Conservation (phyloP, 768 basidiomycete genomes). For the Auricularia sp. region DNA sequence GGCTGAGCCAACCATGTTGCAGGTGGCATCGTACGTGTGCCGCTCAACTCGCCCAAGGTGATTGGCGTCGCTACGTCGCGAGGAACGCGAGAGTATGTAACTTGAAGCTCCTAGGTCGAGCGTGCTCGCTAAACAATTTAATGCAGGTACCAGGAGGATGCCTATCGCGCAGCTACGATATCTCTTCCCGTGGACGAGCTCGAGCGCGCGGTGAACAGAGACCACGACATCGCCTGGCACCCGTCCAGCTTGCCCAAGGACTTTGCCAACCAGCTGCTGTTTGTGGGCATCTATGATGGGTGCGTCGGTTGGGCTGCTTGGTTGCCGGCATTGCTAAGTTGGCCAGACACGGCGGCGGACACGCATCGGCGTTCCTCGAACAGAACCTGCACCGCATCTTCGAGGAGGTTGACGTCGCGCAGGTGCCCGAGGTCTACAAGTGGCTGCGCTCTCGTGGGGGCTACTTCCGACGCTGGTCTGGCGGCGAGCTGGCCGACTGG, state of each 20-base stretch:
- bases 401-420: conserved; percentile 61
- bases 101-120: conserved; percentile 7
- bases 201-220: conserved; percentile 48
- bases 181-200: conserved; percentile 72
- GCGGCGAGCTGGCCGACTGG: conserved; percentile 72
- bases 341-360: conserved; percentile 81
- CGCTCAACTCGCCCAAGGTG: conserved; percentile 65
- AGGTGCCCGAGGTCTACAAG: conserved; percentile 63
- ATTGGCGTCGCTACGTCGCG: conserved; percentile 69
- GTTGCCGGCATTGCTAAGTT: neutral
- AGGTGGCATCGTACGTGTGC: conserved; percentile 61
- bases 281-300: conserved; percentile 91
- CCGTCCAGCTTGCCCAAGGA: conserved; percentile 35
- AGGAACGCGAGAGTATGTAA: conserved; percentile 55
- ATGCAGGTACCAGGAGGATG: conserved; percentile 82
- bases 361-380: conserved; percentile 75
- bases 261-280: conserved; percentile 67
- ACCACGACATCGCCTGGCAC: conserved; percentile 63
- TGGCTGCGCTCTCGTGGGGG: conserved; percentile 78
- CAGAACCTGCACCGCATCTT: conserved; percentile 80
- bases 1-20: neutral
- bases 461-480: conserved; percentile 83
- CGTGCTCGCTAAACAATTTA: neutral
- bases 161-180: conserved; percentile 65
- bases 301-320: conserved; percentile 23